Base-by-base conservation (phyloP, 768 basidiomycete species). In the Trametes coccinea region DNA sequence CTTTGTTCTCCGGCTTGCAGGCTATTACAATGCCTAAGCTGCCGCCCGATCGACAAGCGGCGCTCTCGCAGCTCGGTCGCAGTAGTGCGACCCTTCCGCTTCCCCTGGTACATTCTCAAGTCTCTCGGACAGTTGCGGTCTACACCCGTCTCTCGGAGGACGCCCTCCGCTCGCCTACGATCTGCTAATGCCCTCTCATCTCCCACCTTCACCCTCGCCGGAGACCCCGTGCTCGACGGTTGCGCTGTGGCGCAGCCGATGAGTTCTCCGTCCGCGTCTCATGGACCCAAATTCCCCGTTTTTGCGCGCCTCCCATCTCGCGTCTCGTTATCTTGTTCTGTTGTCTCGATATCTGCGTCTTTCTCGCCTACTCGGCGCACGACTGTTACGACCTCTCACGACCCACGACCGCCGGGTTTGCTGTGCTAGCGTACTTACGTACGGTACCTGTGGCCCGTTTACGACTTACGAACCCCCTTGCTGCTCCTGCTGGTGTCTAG, bases 1-100 rank as follows among this genome's bases (percentile, higher is more conserved):
- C 49, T 47, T 48, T 61, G 53, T 52, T 56, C 55, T 47, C 27
- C 53, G 48, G 27, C 27, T 22, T 59, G 43, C 62, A 72, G 72
- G 71, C 10, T 73, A 69, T 72, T 84, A 86, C 79, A 82, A 82
- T 64, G 80, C 80, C 64, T 84, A 78, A 66, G 47, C 9, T 50
- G 45, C 29, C 49, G 52, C 48, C 40, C 47, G 53, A 58, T 46
- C 57, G 54, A 29, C 49, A 34, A 60, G 62, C 57, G 54, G 58
- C 62, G 53, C 54, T 53, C 34, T 37, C 34, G 6, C 34, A 37
- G 34, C 34, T 5, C 62, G 62, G 62, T 51, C 53, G 53, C 62
- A 58, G 48, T 63, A 52, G 40, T 29, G 27, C 43, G 6, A 16
- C 34, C 50, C 52, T 44, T 41, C 72, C 62, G 64, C 64, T 41